Base-by-base conservation (phyloP, 2,329 filamentous ascomycete species). In the Paracoccidioides lutzii region DNA sequence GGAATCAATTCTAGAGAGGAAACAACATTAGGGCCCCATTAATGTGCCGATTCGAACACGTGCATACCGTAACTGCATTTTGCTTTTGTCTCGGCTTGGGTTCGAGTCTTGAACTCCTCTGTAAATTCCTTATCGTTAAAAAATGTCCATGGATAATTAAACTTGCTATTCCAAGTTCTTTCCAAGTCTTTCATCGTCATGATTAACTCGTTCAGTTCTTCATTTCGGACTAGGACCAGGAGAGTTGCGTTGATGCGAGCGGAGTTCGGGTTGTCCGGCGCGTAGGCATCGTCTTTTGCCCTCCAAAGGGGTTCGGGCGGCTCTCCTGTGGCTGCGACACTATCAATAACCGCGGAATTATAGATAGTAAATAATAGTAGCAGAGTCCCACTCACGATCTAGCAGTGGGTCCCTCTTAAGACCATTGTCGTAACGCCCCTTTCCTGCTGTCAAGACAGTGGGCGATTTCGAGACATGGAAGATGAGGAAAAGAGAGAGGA, bases 61-160 rank as follows among this genome's bases (percentile, higher is more conserved):
- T 59, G 49, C 74, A 54, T 79, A 90, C 87, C 88, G 69, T 93
- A 96, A 70, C 79, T 80, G 66, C 87, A 88, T 70, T 95, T 84
- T 49, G 91, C 93, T 62, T 95, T 95, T 15, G 91, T 97, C 52
- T 81, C 84, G 33, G 84, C 88, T 59, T 80, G 77, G 0, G 90
- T 97, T 71, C 80, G 82, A 65, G 76, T 76, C 75, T 94, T 97
- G 76, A 98, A 98, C 65, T 97, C 90, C 14, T 93, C 87, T 2
- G 86, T 84, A 67, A 98, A 98, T 14, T 88, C 88, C 53, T 88
- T 84, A 67, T 98, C 91, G 73, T 98, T 98, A 79, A 98, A 94
- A 71, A 98, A 98, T 7, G 90, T 96, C 89, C 93, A 98, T 0
- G 93, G 93, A 68, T 98, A 98, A 76, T 98, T 98, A 81, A 97